A percentile compares a stretch with the other conserved stretches of the same genome.
Conservation (phyloP, 768 basidiomycete species). For the Amanita thiersii region DNA sequence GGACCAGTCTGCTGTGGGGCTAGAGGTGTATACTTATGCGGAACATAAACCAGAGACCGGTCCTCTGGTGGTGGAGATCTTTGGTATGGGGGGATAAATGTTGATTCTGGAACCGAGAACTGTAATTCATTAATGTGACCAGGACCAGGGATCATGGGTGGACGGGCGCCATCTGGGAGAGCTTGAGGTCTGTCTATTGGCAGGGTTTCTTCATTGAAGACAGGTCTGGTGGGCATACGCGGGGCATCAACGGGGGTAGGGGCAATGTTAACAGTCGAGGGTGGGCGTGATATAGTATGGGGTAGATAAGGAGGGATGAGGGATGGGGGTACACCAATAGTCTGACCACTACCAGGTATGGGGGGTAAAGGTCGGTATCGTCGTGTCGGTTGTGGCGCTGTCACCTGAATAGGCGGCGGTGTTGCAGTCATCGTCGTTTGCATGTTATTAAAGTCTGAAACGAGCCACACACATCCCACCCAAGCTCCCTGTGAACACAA, state of each 20-base stretch:
- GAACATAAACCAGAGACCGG: no score
- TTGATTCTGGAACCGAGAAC: background rate
- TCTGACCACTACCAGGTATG: slow-evolving; percentile 1
- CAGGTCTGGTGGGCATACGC: background rate
- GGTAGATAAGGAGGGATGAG: slow-evolving; percentile 1
- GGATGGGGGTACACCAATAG: background rate
- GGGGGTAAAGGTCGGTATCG: background rate
- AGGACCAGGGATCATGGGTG: slow-evolving; percentile 4
- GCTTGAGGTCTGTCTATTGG: background rate
- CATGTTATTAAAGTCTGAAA: no score
- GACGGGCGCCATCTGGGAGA: background rate
- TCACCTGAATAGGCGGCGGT: background rate
- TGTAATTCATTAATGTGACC: background rate
- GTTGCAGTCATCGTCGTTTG: background rate
- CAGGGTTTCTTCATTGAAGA: background rate
- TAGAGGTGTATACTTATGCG: no score
- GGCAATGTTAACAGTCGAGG: background rate
- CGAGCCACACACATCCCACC: no score
- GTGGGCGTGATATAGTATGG: background rate
- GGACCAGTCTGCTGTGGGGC: no score
- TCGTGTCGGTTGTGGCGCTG: background rate
- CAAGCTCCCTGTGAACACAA: no score
- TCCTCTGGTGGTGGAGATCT: no score
- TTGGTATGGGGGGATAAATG: no score
- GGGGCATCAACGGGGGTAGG: background rate